These are phyloP conservation scores for Marchantia polymorpha DNA, from an alignment of 225 moss, liverwort and hornwort species.

Conservation along the genomic window DNA sequence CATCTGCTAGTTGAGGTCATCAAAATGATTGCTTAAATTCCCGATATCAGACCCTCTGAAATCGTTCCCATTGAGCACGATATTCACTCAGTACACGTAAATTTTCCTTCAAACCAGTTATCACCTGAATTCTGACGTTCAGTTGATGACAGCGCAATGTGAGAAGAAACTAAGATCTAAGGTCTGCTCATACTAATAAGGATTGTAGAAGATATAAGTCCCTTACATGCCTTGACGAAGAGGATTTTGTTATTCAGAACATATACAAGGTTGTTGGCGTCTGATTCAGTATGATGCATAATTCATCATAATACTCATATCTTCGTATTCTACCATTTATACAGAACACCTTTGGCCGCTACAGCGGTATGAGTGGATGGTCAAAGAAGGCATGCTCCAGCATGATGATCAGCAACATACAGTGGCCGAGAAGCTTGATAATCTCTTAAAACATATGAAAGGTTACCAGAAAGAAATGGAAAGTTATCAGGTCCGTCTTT, in stretches of 20 bases:
- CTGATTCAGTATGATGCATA: not conserved
- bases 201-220: not conserved
- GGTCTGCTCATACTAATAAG: not conserved
- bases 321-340: not conserved
- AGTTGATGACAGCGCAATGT: not conserved
- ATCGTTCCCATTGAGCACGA: not conserved
- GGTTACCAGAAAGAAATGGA: slow-evolving; percentile 44
- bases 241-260: too few relatives aligned
- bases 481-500: slow-evolving; percentile 39
- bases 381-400: slow-evolving; percentile 40
- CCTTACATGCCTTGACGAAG: not conserved
- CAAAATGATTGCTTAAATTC: not conserved
- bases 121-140: not conserved
- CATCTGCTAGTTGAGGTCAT: not conserved
- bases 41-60: not conserved
- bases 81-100: not conserved
- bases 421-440: slow-evolving; percentile 45
- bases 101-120: not conserved
- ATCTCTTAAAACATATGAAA: slow-evolving; percentile 43
- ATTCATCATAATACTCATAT: not conserved
- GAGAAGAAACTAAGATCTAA: not conserved
- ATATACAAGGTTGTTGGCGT: too few relatives aligned
- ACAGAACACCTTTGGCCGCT: slow-evolving; percentile 34
- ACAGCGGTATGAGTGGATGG: slow-evolving; percentile 45
- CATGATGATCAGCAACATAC: slow-evolving; percentile 42